Evolutionary conservation across 306 rosid species (phyloP).

Genomic region (Luffa aegyptiaca): DNA sequence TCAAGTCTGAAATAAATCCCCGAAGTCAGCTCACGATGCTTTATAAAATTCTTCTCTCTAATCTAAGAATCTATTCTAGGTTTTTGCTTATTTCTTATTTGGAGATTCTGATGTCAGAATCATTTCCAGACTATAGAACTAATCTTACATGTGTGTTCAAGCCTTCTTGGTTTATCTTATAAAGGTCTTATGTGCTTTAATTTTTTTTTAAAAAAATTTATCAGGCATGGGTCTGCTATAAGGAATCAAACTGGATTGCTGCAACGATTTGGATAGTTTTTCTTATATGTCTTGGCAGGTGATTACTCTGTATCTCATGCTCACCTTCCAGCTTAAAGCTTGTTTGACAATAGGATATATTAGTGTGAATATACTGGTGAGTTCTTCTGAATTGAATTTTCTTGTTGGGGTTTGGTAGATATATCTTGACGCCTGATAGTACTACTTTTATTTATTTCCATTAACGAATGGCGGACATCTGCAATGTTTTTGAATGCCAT

Average conservation of each 20-base stretch:
- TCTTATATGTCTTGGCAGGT: slow-evolving; percentile 51
- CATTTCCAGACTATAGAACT: neutral
- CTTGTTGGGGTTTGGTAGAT: neutral
- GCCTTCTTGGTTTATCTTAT: neutral
- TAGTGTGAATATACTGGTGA: neutral
- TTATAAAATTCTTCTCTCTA: neutral
- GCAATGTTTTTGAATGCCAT: neutral
- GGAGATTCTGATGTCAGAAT: neutral
- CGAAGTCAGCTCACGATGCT: neutral
- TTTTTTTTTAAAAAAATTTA: neutral
- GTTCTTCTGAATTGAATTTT: neutral
- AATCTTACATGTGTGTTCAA: neutral
- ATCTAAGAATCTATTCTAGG: neutral
- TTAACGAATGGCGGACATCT: neutral
- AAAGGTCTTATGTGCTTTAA: no score
- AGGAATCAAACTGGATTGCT: slow-evolving; percentile 59
- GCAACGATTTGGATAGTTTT: slow-evolving; percentile 54
- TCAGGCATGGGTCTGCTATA: slow-evolving; percentile 71
- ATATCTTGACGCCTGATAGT: neutral
- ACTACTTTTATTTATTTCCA: neutral
- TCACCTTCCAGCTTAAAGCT: neutral
- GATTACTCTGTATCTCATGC: neutral
- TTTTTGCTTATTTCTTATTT: neutral
- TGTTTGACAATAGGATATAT: neutral
- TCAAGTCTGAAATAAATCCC: neutral